Evolutionary conservation across 2,329 filamentous ascomycete genomes (phyloP), one percentile per base, ranked within the genome.

Genomic region (Aspergillus quadricinctus): DNA sequence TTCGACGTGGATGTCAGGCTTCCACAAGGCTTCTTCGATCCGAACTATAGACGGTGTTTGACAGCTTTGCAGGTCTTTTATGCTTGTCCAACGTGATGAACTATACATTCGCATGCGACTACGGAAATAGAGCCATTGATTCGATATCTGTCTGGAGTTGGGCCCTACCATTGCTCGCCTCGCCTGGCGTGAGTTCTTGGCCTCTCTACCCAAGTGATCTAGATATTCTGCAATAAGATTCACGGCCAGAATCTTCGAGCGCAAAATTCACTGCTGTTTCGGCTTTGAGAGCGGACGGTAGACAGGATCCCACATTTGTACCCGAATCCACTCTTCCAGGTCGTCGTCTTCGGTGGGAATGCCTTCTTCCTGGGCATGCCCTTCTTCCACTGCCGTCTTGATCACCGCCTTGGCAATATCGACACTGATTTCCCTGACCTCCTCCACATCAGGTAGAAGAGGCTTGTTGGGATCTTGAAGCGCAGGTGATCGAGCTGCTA

Each of bases 331-430:
- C 54, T 72, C 67, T 45, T 72, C 69, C 49, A 77, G 52, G 5
- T 74, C 70, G 3, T 54, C 52, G 9, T 72, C 69, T 23, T 65
- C 72, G 0, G 66, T 64, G 0, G 90, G 90, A 48, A 95, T 92
- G 0, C 75, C 81, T 56, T 83, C 68, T 62, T 87, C 81, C 55
- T 83, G 83, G 0, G 87, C 85, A 19, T 93, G 72, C 0, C 81
- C 86, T 58, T 94, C 89, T 55, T 85, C 77, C 0, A 89, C 78
- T 0, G 91, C 88, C 7, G 85, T 81, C 64, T 81, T 81, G 59
- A 96, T 90, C 9, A 96, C 89, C 10, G 83, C 86, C 50, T 82
- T 82, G 0, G 91, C 91, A 50, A 96, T 90, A 46, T 87, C 78
- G 3, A 93, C 86, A 64, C 89, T 93, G 17, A 95, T 87, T 14